A percentile compares a stretch with the other conserved stretches of the same genome.
phyloP scores from a whole-genome alignment of 208 protist species.

The Acanthamoeba royreba region DNA sequence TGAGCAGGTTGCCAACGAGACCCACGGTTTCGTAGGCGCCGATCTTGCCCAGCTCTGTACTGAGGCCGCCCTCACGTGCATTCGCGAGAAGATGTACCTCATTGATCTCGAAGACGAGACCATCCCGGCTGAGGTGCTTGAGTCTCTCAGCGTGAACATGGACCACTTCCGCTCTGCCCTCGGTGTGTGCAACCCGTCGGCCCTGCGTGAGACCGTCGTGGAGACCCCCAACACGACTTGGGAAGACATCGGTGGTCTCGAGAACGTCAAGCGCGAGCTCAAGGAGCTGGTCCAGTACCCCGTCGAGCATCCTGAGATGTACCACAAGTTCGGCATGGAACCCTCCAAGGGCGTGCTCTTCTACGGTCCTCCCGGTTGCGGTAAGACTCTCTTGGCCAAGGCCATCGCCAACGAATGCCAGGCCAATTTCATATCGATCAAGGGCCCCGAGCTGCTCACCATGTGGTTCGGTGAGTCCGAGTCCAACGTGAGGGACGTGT shows the following conservation, averaged over 20 bases:
- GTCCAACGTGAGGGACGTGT: constrained; percentile 99
- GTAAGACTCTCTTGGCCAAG: constrained; percentile 97
- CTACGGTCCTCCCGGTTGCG: constrained; percentile 98
- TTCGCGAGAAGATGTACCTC: constrained; percentile 99
- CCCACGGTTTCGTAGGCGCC: constrained; percentile 98
- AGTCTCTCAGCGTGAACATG: constrained; percentile 96
- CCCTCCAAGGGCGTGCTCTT: constrained; percentile 93
- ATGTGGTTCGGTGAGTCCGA: constrained; percentile 99
- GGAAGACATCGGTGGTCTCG: constrained; percentile 99
- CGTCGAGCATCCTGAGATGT: constrained; percentile 99
- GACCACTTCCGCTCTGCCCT: constrained; percentile 98
- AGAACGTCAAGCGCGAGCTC: constrained; percentile 97
- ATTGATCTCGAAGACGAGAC: constrained; percentile 99
- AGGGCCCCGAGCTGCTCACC: constrained; percentile 99
- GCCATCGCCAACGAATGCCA: constrained; percentile 98
- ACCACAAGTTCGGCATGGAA: constrained; percentile 98
- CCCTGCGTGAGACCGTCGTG: constrained; percentile 98
- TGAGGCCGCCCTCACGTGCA: constrained; percentile 99
- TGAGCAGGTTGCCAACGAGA: constrained; percentile 87
- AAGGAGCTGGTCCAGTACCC: constrained; percentile 99
- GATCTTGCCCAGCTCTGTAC: constrained; percentile 99
- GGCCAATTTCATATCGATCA: constrained; percentile 99
- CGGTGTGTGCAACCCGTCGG: constrained; percentile 95
- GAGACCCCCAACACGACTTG: constrained; percentile 99
- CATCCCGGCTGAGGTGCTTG: constrained; percentile 97